Evolutionary conservation across 2,329 filamentous ascomycete species (phyloP).

Genomic region (Fusarium coicis): DNA sequence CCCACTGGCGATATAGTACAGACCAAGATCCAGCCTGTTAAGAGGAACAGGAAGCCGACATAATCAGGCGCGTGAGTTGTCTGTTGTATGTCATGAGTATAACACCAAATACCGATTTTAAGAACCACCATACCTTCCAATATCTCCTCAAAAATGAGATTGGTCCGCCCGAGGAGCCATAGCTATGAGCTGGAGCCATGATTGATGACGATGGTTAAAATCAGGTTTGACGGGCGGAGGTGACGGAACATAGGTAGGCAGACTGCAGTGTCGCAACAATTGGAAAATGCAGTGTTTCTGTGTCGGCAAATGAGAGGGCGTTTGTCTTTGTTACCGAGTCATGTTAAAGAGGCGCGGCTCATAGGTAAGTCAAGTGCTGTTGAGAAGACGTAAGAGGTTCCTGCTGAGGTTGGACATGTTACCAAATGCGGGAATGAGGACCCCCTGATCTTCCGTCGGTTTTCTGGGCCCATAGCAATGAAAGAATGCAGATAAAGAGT

Average conservation of each 20-base stretch:
- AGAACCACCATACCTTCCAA: constrained; percentile 56
- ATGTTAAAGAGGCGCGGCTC: not conserved
- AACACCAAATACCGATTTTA: too few species aligned
- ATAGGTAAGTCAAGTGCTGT: not conserved
- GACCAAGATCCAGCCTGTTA: constrained; percentile 73
- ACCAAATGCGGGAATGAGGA: constrained; percentile 9
- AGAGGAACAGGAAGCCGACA: constrained; percentile 77
- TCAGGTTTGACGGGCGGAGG: constrained; percentile 1
- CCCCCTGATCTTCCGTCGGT: constrained; percentile 9
- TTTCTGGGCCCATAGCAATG: constrained; percentile 20
- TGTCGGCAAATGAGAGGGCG: not conserved
- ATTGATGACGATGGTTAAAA: not conserved
- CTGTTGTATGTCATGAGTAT: constrained; percentile 50
- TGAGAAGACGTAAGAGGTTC: constrained; percentile 17
- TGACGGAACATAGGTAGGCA: constrained; percentile 23
- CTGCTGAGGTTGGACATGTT: constrained; percentile 12
- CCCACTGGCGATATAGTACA: constrained; percentile 31
- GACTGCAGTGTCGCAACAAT: not conserved
- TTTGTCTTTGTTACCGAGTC: not conserved
- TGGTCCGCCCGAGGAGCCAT: constrained; percentile 31
- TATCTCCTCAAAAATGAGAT: constrained; percentile 52
- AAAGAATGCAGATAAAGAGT: not conserved
- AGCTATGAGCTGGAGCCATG: constrained; percentile 44
- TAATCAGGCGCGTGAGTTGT: constrained; percentile 91
- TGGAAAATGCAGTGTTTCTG: not conserved